Base-by-base conservation (phyloP, 176 grass and related monocot species). In the Alloteropsis semialata region DNA sequence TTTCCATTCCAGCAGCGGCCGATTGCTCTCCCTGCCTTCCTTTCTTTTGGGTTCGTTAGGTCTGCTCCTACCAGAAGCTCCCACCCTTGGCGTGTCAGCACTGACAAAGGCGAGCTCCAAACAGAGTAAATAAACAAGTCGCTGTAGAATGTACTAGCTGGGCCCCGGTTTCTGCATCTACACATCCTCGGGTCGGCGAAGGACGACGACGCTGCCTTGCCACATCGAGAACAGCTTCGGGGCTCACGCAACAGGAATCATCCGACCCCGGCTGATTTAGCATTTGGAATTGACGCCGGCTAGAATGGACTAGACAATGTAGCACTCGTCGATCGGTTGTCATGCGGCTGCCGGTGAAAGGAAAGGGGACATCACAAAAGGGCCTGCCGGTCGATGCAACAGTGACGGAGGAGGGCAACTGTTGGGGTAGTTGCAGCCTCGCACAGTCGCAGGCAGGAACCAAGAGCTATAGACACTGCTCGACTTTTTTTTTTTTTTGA, bases 381-480 rank as follows among this genome's bases (percentile, higher is more conserved):
- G 76, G 48, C 50, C 18, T 10, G 13, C 7, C 17, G 43, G 15
- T 33, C 69, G 38, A 29, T 28, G 17, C 17, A 19, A 72, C 38
- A 19, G 33, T 21, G 33, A 36, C 3, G 32, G 13, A 8, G 29
- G 12, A 4, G 11, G 1, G 57, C 1, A 12, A 34, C 9, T 10
- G 34, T 44, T 4, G 29, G 62, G 65, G 65, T 87, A 16, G 70
- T 69, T 87, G 85, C 78, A 5, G 32, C 9, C 30, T 68, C 25
- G 33, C 33, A 41, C 8, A 50, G 43, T 64, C 76, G n/a, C n/a
- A n/a, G n/a, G n/a, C n/a, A n/a, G n/a, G n/a, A n/a, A n/a, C n/a
- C n/a, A n/a, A n/a, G n/a, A n/a, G n/a, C n/a, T n/a, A n/a, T n/a
- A n/a, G n/a, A n/a, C n/a, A n/a, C n/a, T n/a, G n/a, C n/a, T n/a